These are phyloP conservation scores for Talaromyces sp. DNA, from an alignment of 2,329 filamentous ascomycete genomes.

Conservation along the genomic window DNA sequence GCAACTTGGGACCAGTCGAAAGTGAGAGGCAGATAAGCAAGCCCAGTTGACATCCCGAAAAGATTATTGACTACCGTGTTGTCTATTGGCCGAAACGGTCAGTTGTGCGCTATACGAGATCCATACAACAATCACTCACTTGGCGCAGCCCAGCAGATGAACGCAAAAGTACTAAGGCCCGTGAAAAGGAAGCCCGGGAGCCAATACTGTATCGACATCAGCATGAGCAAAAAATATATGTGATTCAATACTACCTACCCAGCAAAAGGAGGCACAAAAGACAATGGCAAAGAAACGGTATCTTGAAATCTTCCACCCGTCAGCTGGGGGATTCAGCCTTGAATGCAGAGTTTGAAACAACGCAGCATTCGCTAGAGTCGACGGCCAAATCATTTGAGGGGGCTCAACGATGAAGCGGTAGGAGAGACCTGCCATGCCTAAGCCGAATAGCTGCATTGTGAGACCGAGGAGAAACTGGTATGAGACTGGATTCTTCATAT, in stretches of 20 bases:
- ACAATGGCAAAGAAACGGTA: slow-evolving; percentile 26
- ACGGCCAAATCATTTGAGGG: slow-evolving; percentile 38
- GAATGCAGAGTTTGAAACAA: slow-evolving; percentile 36
- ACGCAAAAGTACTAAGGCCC: slow-evolving; percentile 31
- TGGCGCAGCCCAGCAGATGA: slow-evolving; percentile 45
- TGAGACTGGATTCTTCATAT: slow-evolving; percentile 34
- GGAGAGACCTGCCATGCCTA: slow-evolving; percentile 38
- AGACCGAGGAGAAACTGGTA: slow-evolving; percentile 38
- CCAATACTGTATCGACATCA: slow-evolving; percentile 22
- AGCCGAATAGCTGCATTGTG: slow-evolving; percentile 38
- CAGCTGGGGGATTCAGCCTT: slow-evolving; percentile 31
- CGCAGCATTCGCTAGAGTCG: slow-evolving; percentile 33
- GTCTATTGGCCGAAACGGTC: slow-evolving; percentile 33
- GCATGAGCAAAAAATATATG: not conserved
- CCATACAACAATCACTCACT: slow-evolving; percentile 25
- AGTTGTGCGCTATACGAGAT: slow-evolving; percentile 28
- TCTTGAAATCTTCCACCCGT: slow-evolving; percentile 35
- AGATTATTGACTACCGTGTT: slow-evolving; percentile 41
- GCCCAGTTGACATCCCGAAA: slow-evolving; percentile 35
- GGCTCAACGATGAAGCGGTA: slow-evolving; percentile 37
- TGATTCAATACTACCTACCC: slow-evolving; percentile 11
- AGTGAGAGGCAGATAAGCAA: slow-evolving; percentile 50
- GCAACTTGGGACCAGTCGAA: slow-evolving; percentile 50
- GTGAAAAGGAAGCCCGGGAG: slow-evolving; percentile 31
- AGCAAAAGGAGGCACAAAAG: slow-evolving; percentile 24